Evolutionary conservation across 495 filamentous ascomycete species (phyloP).

Genomic region (Podospora comata): DNA sequence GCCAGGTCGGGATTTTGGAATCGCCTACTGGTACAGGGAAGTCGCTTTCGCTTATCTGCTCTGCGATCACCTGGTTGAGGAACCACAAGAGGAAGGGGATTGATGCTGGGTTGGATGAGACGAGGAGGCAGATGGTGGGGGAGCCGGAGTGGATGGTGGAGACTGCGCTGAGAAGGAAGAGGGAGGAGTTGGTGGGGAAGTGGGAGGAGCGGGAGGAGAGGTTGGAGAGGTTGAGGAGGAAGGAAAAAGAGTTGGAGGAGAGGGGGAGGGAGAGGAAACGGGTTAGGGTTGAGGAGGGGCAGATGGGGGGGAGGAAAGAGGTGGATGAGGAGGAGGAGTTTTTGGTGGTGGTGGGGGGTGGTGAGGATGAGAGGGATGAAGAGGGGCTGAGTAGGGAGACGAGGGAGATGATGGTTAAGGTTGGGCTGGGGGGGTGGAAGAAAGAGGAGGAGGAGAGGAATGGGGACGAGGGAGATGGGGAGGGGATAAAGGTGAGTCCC

Average conservation of each 20-base stretch:
- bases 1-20: constrained; percentile 85
- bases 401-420: constrained; percentile 59
- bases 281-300: constrained; percentile 30
- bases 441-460: constrained; percentile 41
- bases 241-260: constrained; percentile 60
- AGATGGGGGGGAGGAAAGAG: constrained; percentile 27
- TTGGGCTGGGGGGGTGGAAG: constrained; percentile 35
- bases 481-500: constrained; percentile 57
- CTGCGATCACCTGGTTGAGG: constrained; percentile 88
- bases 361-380: constrained; percentile 48
- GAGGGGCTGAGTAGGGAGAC: constrained; percentile 59
- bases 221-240: constrained; percentile 63
- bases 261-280: constrained; percentile 36
- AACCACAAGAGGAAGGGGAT: constrained; percentile 70
- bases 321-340: constrained; percentile 69
- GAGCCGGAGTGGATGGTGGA: constrained; percentile 91
- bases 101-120: constrained; percentile 43
- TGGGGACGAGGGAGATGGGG: constrained; percentile 52
- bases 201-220: constrained; percentile 69
- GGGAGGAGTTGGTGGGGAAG: constrained; percentile 60
- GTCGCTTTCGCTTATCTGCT: constrained; percentile 92
- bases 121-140: constrained; percentile 52
- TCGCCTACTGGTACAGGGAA: constrained; percentile 93
- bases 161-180: constrained; percentile 62
- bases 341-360: constrained; percentile 76